Evolutionary conservation across 768 basidiomycete species (phyloP).

Genomic region (Rickenella mellea): DNA sequence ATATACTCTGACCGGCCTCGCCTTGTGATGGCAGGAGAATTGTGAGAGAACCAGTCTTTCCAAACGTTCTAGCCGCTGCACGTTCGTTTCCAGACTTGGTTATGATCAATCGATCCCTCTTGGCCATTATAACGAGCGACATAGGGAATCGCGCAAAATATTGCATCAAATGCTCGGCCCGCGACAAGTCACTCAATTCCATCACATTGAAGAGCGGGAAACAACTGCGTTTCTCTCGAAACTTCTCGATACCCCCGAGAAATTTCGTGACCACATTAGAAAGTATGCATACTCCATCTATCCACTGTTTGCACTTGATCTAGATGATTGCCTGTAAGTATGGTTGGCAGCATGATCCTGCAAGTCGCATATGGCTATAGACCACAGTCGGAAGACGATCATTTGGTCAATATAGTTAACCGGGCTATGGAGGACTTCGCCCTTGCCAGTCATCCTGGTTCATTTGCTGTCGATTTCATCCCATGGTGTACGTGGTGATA

Average conservation of each 20-base stretch:
- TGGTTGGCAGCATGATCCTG: slow-evolving; percentile 24
- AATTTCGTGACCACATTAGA: slow-evolving; percentile 25
- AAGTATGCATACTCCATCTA: slow-evolving; percentile 19
- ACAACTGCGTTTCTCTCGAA: too few species aligned
- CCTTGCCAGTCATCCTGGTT: slow-evolving; percentile 1
- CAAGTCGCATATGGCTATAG: slow-evolving; percentile 31
- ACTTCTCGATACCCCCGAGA: slow-evolving; percentile 25
- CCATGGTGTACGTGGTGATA: slow-evolving; percentile 20
- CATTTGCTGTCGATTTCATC: slow-evolving; percentile 15
- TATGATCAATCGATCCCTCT: too few species aligned
- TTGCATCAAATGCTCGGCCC: too few species aligned
- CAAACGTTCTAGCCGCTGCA: slow-evolving; percentile 1
- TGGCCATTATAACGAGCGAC: slow-evolving; percentile 15
- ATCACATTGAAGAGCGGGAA: too few species aligned
- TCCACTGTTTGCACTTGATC: not conserved
- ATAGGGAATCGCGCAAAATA: slow-evolving; percentile 35
- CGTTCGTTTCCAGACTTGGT: too few species aligned
- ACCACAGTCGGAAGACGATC: slow-evolving; percentile 24
- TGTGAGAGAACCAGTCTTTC: slow-evolving; percentile 12
- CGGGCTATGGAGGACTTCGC: slow-evolving; percentile 12
- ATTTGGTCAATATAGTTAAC: slow-evolving; percentile 21
- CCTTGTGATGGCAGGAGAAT: slow-evolving; percentile 12
- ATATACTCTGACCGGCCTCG: slow-evolving; percentile 18
- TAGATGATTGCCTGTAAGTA: slow-evolving; percentile 11
- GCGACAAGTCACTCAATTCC: too few species aligned